Evolutionary conservation across 441 rosid genomes (phyloP).

Genomic region (Pelargonium cotyledonis): DNA sequence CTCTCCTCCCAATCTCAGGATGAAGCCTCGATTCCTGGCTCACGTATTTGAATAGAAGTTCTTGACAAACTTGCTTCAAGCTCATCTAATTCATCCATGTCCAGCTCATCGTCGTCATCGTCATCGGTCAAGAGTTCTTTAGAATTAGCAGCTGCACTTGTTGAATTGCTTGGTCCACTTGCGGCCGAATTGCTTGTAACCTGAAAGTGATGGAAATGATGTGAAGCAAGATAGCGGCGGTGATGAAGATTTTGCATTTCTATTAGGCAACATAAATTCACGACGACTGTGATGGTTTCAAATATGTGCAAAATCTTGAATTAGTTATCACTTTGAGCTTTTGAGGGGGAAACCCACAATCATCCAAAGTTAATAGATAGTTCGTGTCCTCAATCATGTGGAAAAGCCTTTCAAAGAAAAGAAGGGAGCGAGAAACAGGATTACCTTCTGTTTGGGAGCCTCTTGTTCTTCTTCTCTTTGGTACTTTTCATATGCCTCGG

Average conservation of each 20-base stretch:
- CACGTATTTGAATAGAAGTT: constrained; percentile 63
- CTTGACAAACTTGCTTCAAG: constrained; percentile 82
- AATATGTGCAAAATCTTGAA: no score
- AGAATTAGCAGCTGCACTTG: constrained; percentile 21
- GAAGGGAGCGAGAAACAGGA: background rate
- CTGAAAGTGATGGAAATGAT: constrained; percentile 25
- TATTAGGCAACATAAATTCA: no score
- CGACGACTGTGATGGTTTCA: no score
- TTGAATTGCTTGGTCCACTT: constrained; percentile 39
- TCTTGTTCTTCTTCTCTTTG: constrained; percentile 63
- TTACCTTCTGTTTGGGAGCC: constrained; percentile 52
- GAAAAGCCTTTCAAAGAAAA: no score
- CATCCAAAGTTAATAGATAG: no score
- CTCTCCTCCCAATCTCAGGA: constrained; percentile 9
- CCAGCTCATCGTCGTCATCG: constrained; percentile 50
- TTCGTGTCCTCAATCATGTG: no score
- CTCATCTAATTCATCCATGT: constrained; percentile 84
- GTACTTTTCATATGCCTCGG: constrained; percentile 67
- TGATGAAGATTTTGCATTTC: no score
- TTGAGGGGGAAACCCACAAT: no score
- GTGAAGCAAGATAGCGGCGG: no score
- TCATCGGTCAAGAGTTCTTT: constrained; percentile 23
- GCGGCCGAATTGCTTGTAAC: constrained; percentile 31
- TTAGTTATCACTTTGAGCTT: no score
- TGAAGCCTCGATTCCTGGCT: constrained; percentile 30